Conservation (phyloP, 1,284 basidiomycete genomes). For the Polyporus tsugae region DNA sequence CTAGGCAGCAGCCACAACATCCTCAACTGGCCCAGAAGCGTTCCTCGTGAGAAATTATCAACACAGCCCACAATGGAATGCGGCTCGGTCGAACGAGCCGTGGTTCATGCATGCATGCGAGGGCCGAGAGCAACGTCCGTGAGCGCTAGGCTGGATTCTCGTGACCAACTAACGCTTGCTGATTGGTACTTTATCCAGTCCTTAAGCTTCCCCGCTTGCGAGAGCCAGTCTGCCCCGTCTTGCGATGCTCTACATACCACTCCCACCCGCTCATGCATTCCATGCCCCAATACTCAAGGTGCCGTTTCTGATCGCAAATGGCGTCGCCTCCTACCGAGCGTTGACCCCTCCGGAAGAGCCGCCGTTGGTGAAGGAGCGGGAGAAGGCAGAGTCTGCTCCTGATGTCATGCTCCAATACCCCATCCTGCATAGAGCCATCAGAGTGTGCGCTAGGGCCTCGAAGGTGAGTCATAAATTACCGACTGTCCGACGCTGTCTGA, state of each 20-base stretch:
- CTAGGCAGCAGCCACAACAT: neutral
- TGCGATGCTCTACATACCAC: neutral
- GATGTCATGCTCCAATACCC: neutral
- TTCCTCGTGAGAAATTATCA: neutral
- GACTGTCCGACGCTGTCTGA: neutral
- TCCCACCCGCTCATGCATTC: neutral
- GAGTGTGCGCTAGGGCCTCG: neutral
- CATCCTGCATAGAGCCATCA: neutral
- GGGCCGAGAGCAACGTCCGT: neutral
- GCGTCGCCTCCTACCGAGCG: constrained; percentile 2
- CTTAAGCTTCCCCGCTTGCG: neutral
- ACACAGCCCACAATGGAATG: neutral
- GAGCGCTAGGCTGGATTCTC: neutral
- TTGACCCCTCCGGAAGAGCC: constrained; percentile 7
- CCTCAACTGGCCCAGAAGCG: neutral
- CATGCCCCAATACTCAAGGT: constrained; percentile 7
- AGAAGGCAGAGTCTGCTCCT: neutral
- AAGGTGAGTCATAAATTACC: neutral
- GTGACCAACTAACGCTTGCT: neutral
- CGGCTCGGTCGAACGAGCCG: constrained; percentile 2
- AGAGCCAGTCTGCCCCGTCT: neutral
- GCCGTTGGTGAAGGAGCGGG: neutral
- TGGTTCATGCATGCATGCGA: neutral
- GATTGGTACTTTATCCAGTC: neutral
- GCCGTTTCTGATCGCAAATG: constrained; percentile 5